Evolutionary conservation across 2,329 filamentous ascomycete genomes (phyloP), one percentile per base, ranked within the genome.

Genomic region (Fusarium keratoplasticum): DNA sequence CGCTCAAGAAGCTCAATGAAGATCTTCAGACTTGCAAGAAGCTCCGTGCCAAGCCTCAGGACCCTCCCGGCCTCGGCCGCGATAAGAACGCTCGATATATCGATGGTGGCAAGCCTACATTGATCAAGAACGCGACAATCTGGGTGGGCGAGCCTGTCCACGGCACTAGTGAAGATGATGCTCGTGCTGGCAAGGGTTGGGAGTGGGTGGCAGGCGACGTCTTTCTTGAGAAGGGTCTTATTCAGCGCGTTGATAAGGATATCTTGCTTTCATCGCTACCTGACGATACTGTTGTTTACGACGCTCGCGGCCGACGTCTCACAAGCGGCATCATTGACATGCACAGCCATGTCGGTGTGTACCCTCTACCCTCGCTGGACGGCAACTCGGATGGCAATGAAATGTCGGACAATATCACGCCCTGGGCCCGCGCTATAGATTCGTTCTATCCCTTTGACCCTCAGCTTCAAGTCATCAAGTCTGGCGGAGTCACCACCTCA

Each of bases 251-350:
- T 11, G 83, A 83, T 35, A 63, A 81, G 4, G 80, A 82, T 33
- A 89, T 91, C 55, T 79, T 82, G 0, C 66, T 79, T 9, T 76
- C 79, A 4, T 80, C 81, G 0, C 76, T 92, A 29, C 83, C 89
- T 2, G 76, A 85, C 3, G 84, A 88, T 57, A 86, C 84, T 0
- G 71, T 87, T 6, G 76, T 91, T 10, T 91, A 86, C 78, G 85
- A 93, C 63, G 91, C 90, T 6, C 80, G 86, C 29, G 91, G 92
- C 1, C 87, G 90, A 4, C 89, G 87, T 66, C 82, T 94, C 22
- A 94, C 92, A 0, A 86, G 87, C 9, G 92, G 92, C 18, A 90
- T 94, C 74, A 89, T 94, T 57, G 92, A 94, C 77, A 93, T 93
- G 90, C 92, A 94, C 81, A 90, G 87, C 36, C 92, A 94, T 77